Percentiles rank a stretch among this genome's conserved stretches.
Conservation (phyloP, 2,329 filamentous ascomycete genomes). For the Volutella citrinella region DNA sequence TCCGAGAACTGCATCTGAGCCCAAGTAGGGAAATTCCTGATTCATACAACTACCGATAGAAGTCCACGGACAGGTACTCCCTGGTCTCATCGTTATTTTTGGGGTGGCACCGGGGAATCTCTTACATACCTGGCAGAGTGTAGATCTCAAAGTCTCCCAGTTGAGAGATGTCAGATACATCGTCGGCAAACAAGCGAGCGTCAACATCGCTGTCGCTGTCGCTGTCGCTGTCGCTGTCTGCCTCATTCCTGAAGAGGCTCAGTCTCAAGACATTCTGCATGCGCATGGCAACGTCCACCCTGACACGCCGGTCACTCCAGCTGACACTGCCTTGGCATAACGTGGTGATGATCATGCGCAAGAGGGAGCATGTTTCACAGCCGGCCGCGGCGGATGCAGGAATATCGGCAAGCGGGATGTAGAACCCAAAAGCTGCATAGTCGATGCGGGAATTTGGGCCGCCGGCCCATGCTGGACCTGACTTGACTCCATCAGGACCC, state of each 20-base stretch:
- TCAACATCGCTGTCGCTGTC: conserved; percentile 6
- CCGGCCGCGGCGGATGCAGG: conserved; percentile 1
- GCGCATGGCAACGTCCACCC: conserved; percentile 8
- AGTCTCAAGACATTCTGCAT: no score
- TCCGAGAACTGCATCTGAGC: conserved; percentile 4
- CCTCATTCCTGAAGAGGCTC: no score
- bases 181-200: conserved; percentile 13
- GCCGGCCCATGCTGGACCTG: conserved; percentile 13
- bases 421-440: conserved; percentile 14
- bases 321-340: conserved; percentile 4
- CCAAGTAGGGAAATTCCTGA: conserved; percentile 7
- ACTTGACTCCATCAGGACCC: conserved; percentile 1
- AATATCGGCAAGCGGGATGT: conserved; percentile 10
- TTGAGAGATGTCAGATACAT: background rate
- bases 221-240: no score
- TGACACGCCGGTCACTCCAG: conserved; percentile 8
- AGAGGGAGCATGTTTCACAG: conserved; percentile 14
- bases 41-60: conserved; percentile 16
- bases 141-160: conserved; percentile 17
- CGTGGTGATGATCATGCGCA: conserved; percentile 8
- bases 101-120: background rate
- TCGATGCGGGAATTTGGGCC: conserved; percentile 10
- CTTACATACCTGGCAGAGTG: conserved; percentile 14
- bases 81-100: background rate
- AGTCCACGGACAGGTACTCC: conserved; percentile 13